Evolutionary conservation across 257 asterid genomes (phyloP), one percentile per base, ranked within the genome.

Genomic region (Lycium ferocissimum): DNA sequence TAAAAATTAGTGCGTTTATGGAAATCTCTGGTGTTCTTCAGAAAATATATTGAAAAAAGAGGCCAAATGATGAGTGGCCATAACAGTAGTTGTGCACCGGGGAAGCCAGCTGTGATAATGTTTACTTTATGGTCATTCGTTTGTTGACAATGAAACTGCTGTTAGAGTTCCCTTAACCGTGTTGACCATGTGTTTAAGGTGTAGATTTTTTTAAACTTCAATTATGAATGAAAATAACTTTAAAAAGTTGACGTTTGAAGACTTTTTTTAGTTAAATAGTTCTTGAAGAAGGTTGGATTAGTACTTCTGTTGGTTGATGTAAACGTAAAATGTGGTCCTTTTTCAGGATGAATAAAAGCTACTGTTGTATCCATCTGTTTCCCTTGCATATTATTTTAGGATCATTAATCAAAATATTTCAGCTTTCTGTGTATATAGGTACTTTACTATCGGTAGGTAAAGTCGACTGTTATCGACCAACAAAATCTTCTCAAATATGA

Each of bases 41-140:
- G 61, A 47, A 75, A 75, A 12, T 75, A 49, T 51, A 76, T 51
- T 49, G 47, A 76, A 47, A 73, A 71, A n/a, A 9, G 57, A 43
- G 9, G 15, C 79, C 17, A 43, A 75, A 49, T 75, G 61, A 51
- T 51, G 17, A 13, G 18, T 54, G 59, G 18, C 11, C 11, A 54
- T 13, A 15, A n/a, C 18, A 3, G 61, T 75, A 20, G 20, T 72
- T 45, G 18, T 43, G 20, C 80, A 12, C 2, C 20, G 20, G 18
- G 40, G 12, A 73, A 10, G 80, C 80, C 33, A 45, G 38, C 38
- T 5, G n/a, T 73, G 1, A 13, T 11, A 26, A 26, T 26, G 59
- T 45, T 45, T 45, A n/a, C n/a, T 73, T 5, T 18, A 6, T 45
- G 56, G n/a, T 73, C 12, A n/a, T 18, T 71, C 56, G 56, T 43